These are phyloP conservation scores for Fusarium brachygibbosum DNA, from an alignment of 2,329 filamentous ascomycete genomes.

Conservation along the genomic window DNA sequence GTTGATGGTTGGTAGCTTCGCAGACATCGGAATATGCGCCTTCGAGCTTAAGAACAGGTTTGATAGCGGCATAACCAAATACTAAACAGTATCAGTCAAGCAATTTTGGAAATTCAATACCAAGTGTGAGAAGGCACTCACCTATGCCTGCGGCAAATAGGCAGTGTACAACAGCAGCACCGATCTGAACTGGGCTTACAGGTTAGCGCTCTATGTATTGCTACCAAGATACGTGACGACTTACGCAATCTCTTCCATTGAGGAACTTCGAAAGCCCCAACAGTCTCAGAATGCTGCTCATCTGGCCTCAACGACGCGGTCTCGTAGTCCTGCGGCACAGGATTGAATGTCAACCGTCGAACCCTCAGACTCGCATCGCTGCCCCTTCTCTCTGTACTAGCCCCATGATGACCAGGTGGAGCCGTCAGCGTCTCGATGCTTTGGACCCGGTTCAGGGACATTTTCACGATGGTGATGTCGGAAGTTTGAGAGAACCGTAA, in stretches of 20 bases:
- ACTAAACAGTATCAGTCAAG: slow-evolving; percentile 56
- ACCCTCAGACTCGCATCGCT: slow-evolving; percentile 63
- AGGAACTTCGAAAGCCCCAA: slow-evolving; percentile 68
- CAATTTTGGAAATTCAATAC: background rate
- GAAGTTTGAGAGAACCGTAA: background rate
- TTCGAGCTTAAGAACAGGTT: slow-evolving; percentile 81
- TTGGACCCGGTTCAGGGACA: slow-evolving; percentile 67
- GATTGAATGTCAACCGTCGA: slow-evolving; percentile 67
- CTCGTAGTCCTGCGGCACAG: slow-evolving; percentile 66
- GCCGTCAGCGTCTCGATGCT: slow-evolving; percentile 65
- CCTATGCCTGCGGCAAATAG: slow-evolving; percentile 79
- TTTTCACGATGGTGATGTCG: slow-evolving; percentile 42
- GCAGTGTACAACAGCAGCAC: slow-evolving; percentile 60
- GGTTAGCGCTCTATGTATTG: slow-evolving; percentile 15
- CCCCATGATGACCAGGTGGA: slow-evolving; percentile 49
- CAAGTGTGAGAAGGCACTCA: background rate
- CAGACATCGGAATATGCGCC: slow-evolving; percentile 78
- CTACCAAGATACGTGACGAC: slow-evolving; percentile 39
- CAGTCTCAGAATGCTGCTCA: slow-evolving; percentile 56
- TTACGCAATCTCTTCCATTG: slow-evolving; percentile 67
- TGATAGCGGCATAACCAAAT: slow-evolving; percentile 88
- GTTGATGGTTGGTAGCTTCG: slow-evolving; percentile 41
- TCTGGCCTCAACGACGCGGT: slow-evolving; percentile 57
- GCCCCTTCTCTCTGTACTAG: slow-evolving; percentile 52
- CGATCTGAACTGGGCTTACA: slow-evolving; percentile 48